Evolutionary conservation across 495 filamentous ascomycete species (phyloP).

Genomic region (Penicillium subrubescens): DNA sequence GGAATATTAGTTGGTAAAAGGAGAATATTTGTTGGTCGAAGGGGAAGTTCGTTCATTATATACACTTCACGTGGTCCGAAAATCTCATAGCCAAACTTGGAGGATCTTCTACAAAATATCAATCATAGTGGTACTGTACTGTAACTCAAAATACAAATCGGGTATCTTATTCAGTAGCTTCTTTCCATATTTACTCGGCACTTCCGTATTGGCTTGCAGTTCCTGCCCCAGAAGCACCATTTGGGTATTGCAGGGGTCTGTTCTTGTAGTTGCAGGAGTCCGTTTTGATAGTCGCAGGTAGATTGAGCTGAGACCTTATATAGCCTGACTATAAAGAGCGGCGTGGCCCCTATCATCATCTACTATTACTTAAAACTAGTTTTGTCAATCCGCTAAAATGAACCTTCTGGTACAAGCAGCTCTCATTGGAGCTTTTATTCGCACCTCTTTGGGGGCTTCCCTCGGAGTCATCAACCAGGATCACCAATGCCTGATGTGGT

Average conservation of each 20-base stretch:
- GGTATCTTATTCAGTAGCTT: too few relatives aligned
- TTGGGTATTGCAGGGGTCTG: background rate
- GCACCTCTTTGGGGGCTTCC: background rate
- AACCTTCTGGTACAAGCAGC: background rate
- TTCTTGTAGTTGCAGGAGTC: background rate
- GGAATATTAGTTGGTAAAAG: too few relatives aligned
- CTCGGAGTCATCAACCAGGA: constrained; percentile 3
- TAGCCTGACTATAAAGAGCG: constrained; percentile 1
- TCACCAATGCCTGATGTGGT: constrained; percentile 15
- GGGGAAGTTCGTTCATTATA: too few relatives aligned
- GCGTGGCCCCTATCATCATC: background rate
- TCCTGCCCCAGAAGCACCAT: background rate
- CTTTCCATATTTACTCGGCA: too few relatives aligned
- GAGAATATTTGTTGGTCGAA: too few relatives aligned
- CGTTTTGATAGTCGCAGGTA: background rate
- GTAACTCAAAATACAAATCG: too few relatives aligned
- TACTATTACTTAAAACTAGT: background rate
- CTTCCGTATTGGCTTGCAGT: too few relatives aligned
- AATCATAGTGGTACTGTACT: too few relatives aligned
- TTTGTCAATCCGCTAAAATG: background rate
- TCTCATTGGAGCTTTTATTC: background rate
- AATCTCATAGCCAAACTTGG: too few relatives aligned
- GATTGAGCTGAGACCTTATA: too few relatives aligned
- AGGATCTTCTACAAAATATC: too few relatives aligned
- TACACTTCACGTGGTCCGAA: too few relatives aligned